phyloP scores from a whole-genome alignment of 768 basidiomycete species.

The Termitomyces sp. region DNA sequence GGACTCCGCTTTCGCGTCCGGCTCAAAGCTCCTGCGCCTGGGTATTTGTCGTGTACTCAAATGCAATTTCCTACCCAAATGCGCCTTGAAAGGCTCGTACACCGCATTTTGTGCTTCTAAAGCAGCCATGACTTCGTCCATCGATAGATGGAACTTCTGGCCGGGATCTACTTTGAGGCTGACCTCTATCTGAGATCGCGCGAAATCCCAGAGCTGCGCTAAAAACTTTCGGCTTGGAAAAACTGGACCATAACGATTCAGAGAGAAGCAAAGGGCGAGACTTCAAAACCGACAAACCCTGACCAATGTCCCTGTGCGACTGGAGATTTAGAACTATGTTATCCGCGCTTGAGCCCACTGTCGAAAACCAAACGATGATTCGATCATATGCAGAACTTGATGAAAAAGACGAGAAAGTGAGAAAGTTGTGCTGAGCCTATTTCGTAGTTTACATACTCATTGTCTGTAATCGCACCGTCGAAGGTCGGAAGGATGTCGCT shows the following conservation, averaged over 20 bases:
- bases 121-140: slow-evolving; percentile 23
- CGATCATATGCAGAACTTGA: slow-evolving; percentile 36
- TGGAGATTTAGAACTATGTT: slow-evolving; percentile 34
- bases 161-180: slow-evolving; percentile 5
- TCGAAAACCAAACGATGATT: slow-evolving; percentile 34
- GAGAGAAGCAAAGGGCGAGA: not conserved
- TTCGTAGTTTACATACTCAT: slow-evolving; percentile 2
- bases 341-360: slow-evolving; percentile 23
- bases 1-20: slow-evolving; percentile 30
- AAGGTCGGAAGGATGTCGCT: slow-evolving; percentile 28
- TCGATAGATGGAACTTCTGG: slow-evolving; percentile 21
- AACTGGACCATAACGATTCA: slow-evolving; percentile 18
- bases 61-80: slow-evolving; percentile 32
- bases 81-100: slow-evolving; percentile 27
- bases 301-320: slow-evolving; percentile 37
- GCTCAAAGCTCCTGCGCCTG: slow-evolving; percentile 40
- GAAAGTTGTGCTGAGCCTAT: slow-evolving; percentile 1
- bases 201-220: slow-evolving; percentile 40
- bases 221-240: slow-evolving; percentile 46
- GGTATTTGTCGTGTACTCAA: slow-evolving; percentile 37
- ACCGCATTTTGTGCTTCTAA: slow-evolving; percentile 26
- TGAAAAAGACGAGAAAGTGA: not conserved
- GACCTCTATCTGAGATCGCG: slow-evolving; percentile 23
- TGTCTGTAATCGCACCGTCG: slow-evolving; percentile 16
- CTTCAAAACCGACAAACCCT: slow-evolving; percentile 28